Base-by-base conservation (phyloP, 2,329 filamentous ascomycete genomes). In the Sarocladium strictum region DNA sequence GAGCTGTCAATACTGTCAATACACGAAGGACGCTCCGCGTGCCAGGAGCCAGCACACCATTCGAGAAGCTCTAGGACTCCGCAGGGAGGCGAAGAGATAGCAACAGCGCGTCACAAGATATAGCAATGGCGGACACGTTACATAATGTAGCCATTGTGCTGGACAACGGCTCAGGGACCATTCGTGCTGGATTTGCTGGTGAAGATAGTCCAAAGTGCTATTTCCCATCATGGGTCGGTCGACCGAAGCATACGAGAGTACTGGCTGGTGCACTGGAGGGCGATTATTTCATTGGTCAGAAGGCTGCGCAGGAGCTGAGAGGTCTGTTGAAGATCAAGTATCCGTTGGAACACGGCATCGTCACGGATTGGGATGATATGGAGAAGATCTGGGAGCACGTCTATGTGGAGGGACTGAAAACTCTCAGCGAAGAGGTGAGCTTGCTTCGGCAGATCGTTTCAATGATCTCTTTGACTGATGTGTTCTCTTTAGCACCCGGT, bases 361-460 rank as follows among this genome's bases (percentile, higher is more conserved):
- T 99, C 59, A 99, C 94, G 62, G 91, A 99, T 72, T 99, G 94
- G 94, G 94, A 97, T 68, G 94, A 99, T 68, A 99, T 99, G 94
- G 94, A 99, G 77, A 86, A 90, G 75, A 99, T 99, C 73, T 99
- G 94, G 94, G 89, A 95, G 65, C 94, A 96, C 67, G 91, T 99
- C 53, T 99, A 97, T 70, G 89, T 89, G 56, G 93, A 97, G 67
- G 94, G 95, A 60, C 72, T 99, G 64, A 97, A 97, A 77, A 96
- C 93, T 51, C 79, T 97, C 67, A 97, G 92, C 72, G 94, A 99
- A 80, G 94, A 99, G 81, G 89, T 92, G 56, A 33, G 68, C 59
- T 21, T 33, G 47, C 10, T 14, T 6, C 12, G n/a, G 23, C 47
- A 3, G 3, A 15, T 21, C 3, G 14, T 23, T 26, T 24, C 10